Evolutionary conservation across 1,139 yeast genomes (phyloP).

Genomic region (Yamadazyma aaseri): DNA sequence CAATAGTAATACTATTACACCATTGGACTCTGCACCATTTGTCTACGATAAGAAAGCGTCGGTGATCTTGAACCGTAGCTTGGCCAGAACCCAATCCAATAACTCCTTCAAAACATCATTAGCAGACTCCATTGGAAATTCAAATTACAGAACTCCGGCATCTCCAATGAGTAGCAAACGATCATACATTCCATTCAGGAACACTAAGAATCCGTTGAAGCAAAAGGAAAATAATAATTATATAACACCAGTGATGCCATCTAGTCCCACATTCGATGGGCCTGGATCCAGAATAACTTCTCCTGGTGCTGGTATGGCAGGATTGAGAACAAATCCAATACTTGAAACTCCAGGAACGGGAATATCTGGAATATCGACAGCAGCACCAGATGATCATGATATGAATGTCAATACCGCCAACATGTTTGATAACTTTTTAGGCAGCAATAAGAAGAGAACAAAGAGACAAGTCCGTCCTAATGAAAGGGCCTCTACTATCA

Average conservation of each 20-base stretch:
- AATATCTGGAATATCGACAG: too few relatives aligned
- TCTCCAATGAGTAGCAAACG: slow-evolving; percentile 24
- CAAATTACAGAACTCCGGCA: slow-evolving; percentile 15
- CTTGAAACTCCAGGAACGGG: too few relatives aligned
- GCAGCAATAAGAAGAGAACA: slow-evolving; percentile 24
- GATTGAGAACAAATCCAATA: neutral
- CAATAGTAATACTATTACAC: slow-evolving; percentile 39
- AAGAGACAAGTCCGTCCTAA: slow-evolving; percentile 19
- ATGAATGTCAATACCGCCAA: slow-evolving; percentile 1
- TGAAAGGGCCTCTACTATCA: neutral
- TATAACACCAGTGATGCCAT: slow-evolving; percentile 23
- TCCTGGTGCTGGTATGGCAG: neutral
- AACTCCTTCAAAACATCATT: slow-evolving; percentile 73
- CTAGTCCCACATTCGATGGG: slow-evolving; percentile 23
- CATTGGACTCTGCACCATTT: slow-evolving; percentile 73
- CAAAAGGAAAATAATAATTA: slow-evolving; percentile 20
- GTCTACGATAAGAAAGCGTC: slow-evolving; percentile 80
- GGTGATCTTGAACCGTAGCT: slow-evolving; percentile 67
- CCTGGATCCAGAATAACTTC: slow-evolving; percentile 2
- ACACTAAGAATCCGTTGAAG: slow-evolving; percentile 24
- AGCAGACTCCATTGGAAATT: slow-evolving; percentile 55
- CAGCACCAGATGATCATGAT: neutral
- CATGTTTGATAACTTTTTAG: slow-evolving; percentile 31
- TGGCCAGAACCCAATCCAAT: slow-evolving; percentile 74
- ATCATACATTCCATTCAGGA: slow-evolving; percentile 47